Evolutionary conservation across 2,329 filamentous ascomycete species (phyloP), one percentile per base, ranked within the genome.

Genomic region (Nemania sp.): DNA sequence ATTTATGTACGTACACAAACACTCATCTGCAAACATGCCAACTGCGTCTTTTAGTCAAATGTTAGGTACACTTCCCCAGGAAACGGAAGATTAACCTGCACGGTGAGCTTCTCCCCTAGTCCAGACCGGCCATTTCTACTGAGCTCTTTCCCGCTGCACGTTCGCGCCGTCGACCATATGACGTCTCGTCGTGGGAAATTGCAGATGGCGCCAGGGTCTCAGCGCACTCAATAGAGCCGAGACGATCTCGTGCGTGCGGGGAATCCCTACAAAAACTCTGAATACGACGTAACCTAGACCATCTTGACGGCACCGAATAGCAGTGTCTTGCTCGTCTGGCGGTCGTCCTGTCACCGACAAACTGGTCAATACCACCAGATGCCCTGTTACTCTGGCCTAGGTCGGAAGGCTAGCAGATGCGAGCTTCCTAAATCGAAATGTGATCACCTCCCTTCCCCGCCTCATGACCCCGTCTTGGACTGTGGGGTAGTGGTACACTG

Each of bases 371-470:
- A 29, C 53, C 61, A 64, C 26, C 47, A 47, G 24, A 59, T n/a
- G 18, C 47, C 32, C 53, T 22, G 38, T 49, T 13, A 13, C 13
- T 15, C n/a, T 32, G 29, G 18, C 41, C 41, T 20, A 45, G 18
- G 41, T 45, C 18, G 41, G 41, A 27, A 22, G 11, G 47, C 8
- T 22, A 24, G 26, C 11, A 32, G 32, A n/a, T 53, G n/a, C 20
- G 64, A 70, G 54, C 68, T 70, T 66, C 68, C 68, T 58, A 60
- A 70, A 68, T 27, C 29, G 62, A 60, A 45, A 56, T n/a, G 38
- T 41, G 68, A 68, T 70, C 68, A 55, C 65, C 47, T n/a, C 49
- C 32, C 38, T 52, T 62, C 49, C 45, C 61, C 58, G 55, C 51
- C 26, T 67, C 58, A 70, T 67, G 67, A 70, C 67, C 51, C 55